Percentiles rank a stretch among this genome's conserved stretches.
Evolutionary conservation across 1,139 yeast genomes (phyloP).

Genomic region (Taiozyma onychis): DNA sequence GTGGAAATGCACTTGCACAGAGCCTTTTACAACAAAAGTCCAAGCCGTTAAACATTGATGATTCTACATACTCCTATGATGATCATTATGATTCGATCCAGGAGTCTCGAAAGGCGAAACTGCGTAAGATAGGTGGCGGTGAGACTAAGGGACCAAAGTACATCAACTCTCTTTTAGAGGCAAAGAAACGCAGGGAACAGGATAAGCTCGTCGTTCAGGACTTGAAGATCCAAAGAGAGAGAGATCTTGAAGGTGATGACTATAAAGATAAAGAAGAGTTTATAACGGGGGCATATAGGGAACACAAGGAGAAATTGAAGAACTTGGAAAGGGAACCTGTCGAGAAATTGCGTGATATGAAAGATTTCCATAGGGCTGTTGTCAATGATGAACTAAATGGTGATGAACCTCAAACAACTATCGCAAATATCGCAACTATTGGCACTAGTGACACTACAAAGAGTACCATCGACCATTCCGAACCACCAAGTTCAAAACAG

Average conservation of each 20-base stretch:
- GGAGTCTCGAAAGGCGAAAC: conserved; percentile 1
- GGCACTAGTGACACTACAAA: neutral
- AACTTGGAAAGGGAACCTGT: neutral
- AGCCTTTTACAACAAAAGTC: neutral
- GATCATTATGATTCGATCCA: conserved; percentile 9
- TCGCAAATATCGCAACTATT: neutral
- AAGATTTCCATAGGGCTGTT: conserved; percentile 5
- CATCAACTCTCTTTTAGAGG: conserved; percentile 32
- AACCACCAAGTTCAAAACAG: neutral
- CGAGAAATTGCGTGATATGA: conserved; percentile 8
- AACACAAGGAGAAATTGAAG: conserved; percentile 25
- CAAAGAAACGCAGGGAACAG: conserved; percentile 34
- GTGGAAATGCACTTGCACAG: neutral
- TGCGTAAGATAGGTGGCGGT: neutral
- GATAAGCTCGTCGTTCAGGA: conserved; percentile 34
- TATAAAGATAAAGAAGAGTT: conserved; percentile 37
- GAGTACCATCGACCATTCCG: neutral
- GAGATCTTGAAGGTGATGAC: conserved; percentile 31
- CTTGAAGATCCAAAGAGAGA: conserved; percentile 24
- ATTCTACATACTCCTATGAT: conserved; percentile 5
- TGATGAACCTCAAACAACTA: neutral
- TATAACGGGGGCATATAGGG: conserved; percentile 37
- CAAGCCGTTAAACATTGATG: neutral
- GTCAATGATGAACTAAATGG: conserved; percentile 2
- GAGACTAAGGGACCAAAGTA: conserved; percentile 26